phyloP scores from a whole-genome alignment of 192 early-diverging fungal species.

The Rhizophagus prolifer region DNA sequence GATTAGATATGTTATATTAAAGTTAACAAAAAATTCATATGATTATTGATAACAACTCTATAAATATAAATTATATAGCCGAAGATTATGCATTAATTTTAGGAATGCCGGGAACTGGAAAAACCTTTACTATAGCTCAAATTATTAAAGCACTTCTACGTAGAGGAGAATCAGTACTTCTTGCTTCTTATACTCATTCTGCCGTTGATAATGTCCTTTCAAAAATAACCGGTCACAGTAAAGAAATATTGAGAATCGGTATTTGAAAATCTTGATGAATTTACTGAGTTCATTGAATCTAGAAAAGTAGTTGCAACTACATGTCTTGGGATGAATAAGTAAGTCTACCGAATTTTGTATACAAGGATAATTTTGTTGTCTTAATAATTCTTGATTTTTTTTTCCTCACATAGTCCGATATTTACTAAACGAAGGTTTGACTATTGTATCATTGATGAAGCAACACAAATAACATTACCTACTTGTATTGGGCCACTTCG shows the following conservation, averaged over 20 bases:
- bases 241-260: constrained; percentile 79
- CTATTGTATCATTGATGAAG: constrained; percentile 96
- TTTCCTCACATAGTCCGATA: not conserved
- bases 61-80: constrained; percentile 37
- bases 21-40: not conserved
- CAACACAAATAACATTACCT: constrained; percentile 91
- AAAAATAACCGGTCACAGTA: constrained; percentile 69
- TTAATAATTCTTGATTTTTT: not conserved
- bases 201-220: constrained; percentile 92
- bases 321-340: constrained; percentile 84
- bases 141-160: constrained; percentile 69
- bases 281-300: constrained; percentile 60
- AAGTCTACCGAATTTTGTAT: constrained; percentile 30
- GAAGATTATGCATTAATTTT: constrained; percentile 88
- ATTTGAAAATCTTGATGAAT: constrained; percentile 58
- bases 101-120: constrained; percentile 98
- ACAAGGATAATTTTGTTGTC: not conserved
- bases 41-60: not conserved
- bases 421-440: constrained; percentile 85
- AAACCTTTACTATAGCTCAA: constrained; percentile 85
- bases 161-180: constrained; percentile 72
- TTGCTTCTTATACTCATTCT: constrained; percentile 89
- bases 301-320: constrained; percentile 82
- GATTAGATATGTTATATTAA: not conserved
- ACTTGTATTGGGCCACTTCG: constrained; percentile 86